Percentiles rank a stretch among this genome's conserved stretches.
Evolutionary conservation across 306 rosid genomes (phyloP).

Genomic region (Quercus rubra): DNA sequence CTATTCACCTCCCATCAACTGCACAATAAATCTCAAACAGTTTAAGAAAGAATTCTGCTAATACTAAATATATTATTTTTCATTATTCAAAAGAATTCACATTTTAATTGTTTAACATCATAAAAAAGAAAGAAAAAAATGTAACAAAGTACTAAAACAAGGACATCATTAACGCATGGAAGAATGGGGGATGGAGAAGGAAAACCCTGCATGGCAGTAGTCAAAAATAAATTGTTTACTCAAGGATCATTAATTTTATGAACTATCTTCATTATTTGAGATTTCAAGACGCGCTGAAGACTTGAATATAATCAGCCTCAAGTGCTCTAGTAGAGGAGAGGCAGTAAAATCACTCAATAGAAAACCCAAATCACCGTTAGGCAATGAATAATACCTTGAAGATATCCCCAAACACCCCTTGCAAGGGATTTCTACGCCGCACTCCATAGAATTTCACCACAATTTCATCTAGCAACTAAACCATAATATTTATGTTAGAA

Average conservation of each 20-base stretch:
- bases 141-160: background rate
- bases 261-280: background rate
- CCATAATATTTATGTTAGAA: constrained; percentile 39
- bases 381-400: constrained; percentile 55
- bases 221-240: background rate
- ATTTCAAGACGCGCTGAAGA: background rate
- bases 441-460: constrained; percentile 86
- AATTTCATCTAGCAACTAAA: constrained; percentile 82
- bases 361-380: background rate
- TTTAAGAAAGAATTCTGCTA: background rate
- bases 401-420: constrained; percentile 95
- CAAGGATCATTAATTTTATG: background rate
- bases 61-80: background rate
- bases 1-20: constrained; percentile 76
- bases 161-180: background rate
- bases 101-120: background rate
- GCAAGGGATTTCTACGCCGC: constrained; percentile 72
- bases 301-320: background rate
- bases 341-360: background rate
- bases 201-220: background rate
- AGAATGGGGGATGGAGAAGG: background rate
- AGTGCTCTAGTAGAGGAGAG: background rate
- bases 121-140: background rate
- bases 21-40: constrained; percentile 33
- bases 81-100: background rate